These are phyloP conservation scores for Curvularia sp. DNA, from an alignment of 2,329 filamentous ascomycete genomes.

Conservation along the genomic window DNA sequence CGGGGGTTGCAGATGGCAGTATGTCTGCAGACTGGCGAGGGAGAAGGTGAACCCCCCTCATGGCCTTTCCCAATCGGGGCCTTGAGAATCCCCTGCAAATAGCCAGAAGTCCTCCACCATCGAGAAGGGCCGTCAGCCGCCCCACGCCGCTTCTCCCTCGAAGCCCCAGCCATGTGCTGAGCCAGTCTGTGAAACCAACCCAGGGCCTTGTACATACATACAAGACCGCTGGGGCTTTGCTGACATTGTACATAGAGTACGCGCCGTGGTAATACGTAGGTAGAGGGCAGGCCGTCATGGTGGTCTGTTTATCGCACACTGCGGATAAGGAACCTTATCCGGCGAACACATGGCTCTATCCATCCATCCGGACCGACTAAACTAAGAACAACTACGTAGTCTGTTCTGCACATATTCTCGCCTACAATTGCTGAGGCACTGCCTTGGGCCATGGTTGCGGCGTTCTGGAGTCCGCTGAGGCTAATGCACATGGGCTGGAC, in stretches of 20 bases:
- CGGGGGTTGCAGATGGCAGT: not conserved
- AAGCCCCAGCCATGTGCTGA: slow-evolving; percentile 5
- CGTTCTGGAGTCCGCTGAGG: slow-evolving; percentile 6
- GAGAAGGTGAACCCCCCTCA: not conserved
- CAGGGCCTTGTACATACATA: too few species aligned
- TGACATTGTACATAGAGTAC: too few species aligned
- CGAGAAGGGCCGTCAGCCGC: slow-evolving; percentile 7
- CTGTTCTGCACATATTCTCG: not conserved
- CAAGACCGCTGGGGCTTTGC: too few species aligned
- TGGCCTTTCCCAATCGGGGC: not conserved
- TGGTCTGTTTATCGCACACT: not conserved
- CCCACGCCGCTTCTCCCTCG: slow-evolving; percentile 9
- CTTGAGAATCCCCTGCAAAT: not conserved
- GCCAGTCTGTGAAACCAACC: too few species aligned
- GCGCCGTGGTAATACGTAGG: not conserved
- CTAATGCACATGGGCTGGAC: slow-evolving; percentile 15
- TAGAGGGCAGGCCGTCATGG: not conserved
- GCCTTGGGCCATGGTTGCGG: slow-evolving; percentile 3
- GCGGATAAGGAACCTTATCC: not conserved
- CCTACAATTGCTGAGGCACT: not conserved
- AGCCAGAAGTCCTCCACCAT: not conserved
- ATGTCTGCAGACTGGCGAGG: not conserved
- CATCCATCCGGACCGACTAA: not conserved
- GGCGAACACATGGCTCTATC: slow-evolving; percentile 1
- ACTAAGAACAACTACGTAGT: too few species aligned